These are phyloP conservation scores for Gaeumannomyces sp. DNA, from an alignment of 2,329 filamentous ascomycete genomes.

Conservation along the genomic window DNA sequence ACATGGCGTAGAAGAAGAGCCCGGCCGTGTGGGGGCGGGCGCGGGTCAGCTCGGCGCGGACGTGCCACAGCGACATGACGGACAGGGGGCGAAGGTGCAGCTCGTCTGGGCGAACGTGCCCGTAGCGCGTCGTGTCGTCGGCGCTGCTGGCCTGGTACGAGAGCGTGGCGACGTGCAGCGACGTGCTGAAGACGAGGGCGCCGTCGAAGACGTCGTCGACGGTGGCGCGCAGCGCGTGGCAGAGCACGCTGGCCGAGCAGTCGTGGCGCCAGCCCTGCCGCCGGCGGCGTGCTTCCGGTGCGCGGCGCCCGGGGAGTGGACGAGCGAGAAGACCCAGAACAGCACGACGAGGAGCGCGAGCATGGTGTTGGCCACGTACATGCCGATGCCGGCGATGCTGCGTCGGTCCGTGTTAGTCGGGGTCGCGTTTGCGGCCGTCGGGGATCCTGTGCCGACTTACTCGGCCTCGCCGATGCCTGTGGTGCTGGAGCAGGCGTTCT, in stretches of 20 bases:
- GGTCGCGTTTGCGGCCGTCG: no score
- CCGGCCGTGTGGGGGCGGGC: not conserved
- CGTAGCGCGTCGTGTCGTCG: constrained; percentile 1
- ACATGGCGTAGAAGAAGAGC: constrained; percentile 2
- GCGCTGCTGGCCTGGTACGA: not conserved
- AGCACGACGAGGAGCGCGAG: not conserved
- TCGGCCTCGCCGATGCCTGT: constrained; percentile 10
- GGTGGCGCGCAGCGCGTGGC: constrained; percentile 1
- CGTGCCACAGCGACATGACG: constrained; percentile 3
- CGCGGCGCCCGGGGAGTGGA: not conserved
- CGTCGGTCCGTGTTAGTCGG: no score
- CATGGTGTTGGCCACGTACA: constrained; percentile 1
- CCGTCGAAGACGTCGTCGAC: constrained; percentile 4
- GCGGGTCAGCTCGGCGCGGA: not conserved
- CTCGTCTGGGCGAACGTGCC: constrained; percentile 3
- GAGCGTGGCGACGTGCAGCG: constrained; percentile 1
- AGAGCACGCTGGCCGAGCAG: not conserved
- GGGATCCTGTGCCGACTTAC: no score
- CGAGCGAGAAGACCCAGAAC: not conserved
- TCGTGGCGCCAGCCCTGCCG: not conserved
- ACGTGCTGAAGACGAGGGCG: constrained; percentile 2
- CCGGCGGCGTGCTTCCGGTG: not conserved
- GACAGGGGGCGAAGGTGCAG: not conserved
- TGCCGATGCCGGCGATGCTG: constrained; percentile 5
- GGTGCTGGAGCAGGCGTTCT: constrained; percentile 7